These are phyloP conservation scores for Marvania coccoides DNA, from an alignment of 139 green algal genomes.

Conservation along the genomic window DNA sequence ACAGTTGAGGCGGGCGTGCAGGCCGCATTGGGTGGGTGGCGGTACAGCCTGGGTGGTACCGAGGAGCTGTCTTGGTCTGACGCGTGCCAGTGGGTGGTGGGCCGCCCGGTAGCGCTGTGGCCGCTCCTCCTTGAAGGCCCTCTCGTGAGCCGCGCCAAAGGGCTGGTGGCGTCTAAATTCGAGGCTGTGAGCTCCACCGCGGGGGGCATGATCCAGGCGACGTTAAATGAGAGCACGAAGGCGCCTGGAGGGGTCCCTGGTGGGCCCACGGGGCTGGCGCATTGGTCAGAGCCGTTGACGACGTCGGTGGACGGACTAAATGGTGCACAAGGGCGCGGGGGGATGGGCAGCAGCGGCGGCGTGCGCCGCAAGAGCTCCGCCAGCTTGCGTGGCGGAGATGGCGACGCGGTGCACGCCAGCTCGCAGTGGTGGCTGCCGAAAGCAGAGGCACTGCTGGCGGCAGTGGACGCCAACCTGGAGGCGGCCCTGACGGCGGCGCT, in stretches of 20 bases:
- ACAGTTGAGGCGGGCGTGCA: constrained; percentile 41
- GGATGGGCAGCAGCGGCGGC: no score
- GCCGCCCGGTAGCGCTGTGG: constrained; percentile 55
- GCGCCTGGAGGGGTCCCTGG: no score
- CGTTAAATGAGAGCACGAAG: neutral
- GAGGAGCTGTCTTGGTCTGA: constrained; percentile 37
- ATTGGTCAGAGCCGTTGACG: no score
- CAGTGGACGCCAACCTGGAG: constrained; percentile 42
- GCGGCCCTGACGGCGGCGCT: constrained; percentile 35
- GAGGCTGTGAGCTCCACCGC: neutral
- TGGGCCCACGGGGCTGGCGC: no score
- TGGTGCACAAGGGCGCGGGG: no score
- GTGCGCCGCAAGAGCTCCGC: neutral
- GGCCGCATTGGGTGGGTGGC: constrained; percentile 36
- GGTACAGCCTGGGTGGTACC: neutral
- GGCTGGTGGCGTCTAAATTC: constrained; percentile 51
- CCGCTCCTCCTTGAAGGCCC: constrained; percentile 58
- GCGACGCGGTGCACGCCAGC: neutral
- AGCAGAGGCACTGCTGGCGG: constrained; percentile 26
- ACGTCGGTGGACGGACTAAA: no score
- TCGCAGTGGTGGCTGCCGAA: constrained; percentile 23
- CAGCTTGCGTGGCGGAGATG: neutral
- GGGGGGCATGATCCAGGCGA: neutral
- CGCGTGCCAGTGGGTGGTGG: constrained; percentile 68
- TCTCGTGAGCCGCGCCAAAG: constrained; percentile 48